These are phyloP conservation scores for Dimargaris cristalligena DNA, from an alignment of 192 early-diverging fungal genomes.

Conservation along the genomic window DNA sequence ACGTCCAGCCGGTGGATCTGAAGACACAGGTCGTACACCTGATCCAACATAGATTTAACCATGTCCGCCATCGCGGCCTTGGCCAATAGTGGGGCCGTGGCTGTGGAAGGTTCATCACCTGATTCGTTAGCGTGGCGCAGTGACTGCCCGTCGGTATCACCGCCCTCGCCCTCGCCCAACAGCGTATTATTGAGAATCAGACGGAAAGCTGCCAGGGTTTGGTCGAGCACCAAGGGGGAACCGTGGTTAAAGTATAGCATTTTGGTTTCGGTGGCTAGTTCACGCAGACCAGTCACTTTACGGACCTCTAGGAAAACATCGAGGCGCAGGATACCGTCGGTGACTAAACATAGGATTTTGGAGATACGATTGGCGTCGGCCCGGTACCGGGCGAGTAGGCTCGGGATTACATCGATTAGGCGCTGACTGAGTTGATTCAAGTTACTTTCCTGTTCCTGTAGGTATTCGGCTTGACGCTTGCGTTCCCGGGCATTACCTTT, in stretches of 20 bases:
- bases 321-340: background rate
- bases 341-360: slow-evolving; percentile 2
- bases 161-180: background rate
- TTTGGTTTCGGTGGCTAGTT: background rate
- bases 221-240: background rate
- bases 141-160: too few relatives aligned
- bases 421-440: background rate
- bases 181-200: background rate
- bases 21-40: background rate
- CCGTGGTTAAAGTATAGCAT: background rate
- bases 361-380: background rate
- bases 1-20: background rate
- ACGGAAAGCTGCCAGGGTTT: background rate
- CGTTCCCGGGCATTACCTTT: background rate
- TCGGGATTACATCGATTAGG: background rate
- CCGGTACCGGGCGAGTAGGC: slow-evolving; percentile 3
- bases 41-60: background rate
- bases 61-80: too few relatives aligned
- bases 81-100: too few relatives aligned
- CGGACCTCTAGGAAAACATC: background rate
- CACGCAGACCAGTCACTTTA: background rate
- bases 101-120: too few relatives aligned
- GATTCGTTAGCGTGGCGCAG: too few relatives aligned
- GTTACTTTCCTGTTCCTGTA: background rate
- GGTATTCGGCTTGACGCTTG: background rate